Evolutionary conservation across 1,139 yeast genomes (phyloP).

Genomic region (Lodderomyces pseudojiufengensis): DNA sequence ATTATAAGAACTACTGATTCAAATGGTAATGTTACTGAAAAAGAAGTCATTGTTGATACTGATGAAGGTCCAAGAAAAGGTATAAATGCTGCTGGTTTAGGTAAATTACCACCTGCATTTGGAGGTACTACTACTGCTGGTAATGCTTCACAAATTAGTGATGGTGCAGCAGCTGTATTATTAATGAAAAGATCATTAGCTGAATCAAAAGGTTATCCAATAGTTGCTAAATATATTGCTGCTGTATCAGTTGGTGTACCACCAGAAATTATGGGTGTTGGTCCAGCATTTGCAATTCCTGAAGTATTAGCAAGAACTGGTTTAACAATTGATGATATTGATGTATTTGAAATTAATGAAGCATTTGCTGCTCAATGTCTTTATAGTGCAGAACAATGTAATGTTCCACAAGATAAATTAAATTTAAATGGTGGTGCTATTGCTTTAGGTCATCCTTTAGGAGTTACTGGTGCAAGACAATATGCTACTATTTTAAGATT

Average conservation of each 20-base stretch:
- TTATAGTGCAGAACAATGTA: slow-evolving; percentile 63
- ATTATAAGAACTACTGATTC: slow-evolving; percentile 50
- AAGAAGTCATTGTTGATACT: slow-evolving; percentile 50
- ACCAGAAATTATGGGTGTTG: slow-evolving; percentile 96
- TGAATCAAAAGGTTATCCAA: slow-evolving; percentile 61
- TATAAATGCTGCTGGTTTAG: slow-evolving; percentile 73
- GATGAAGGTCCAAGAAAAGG: slow-evolving; percentile 93
- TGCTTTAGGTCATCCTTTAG: slow-evolving; percentile 94
- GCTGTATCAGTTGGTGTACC: slow-evolving; percentile 86
- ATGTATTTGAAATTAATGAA: slow-evolving; percentile 85
- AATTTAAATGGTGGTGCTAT: slow-evolving; percentile 96
- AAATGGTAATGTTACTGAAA: slow-evolving; percentile 40
- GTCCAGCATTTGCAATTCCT: slow-evolving; percentile 94
- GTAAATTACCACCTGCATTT: slow-evolving; percentile 85
- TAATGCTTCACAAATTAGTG: slow-evolving; percentile 91
- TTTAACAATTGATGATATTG: slow-evolving; percentile 60
- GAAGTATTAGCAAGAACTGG: slow-evolving; percentile 65
- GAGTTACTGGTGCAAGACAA: slow-evolving; percentile 95
- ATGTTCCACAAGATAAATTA: slow-evolving; percentile 68
- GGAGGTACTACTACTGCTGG: slow-evolving; percentile 92
- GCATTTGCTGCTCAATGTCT: slow-evolving; percentile 95
- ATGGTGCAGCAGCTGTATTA: slow-evolving; percentile 90
- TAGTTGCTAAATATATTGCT: slow-evolving; percentile 72
- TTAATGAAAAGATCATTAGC: slow-evolving; percentile 89
- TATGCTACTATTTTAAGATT: slow-evolving; percentile 83